Evolutionary conservation across 2,329 filamentous ascomycete species (phyloP).

Genomic region (Ophiostoma angusticollis): DNA sequence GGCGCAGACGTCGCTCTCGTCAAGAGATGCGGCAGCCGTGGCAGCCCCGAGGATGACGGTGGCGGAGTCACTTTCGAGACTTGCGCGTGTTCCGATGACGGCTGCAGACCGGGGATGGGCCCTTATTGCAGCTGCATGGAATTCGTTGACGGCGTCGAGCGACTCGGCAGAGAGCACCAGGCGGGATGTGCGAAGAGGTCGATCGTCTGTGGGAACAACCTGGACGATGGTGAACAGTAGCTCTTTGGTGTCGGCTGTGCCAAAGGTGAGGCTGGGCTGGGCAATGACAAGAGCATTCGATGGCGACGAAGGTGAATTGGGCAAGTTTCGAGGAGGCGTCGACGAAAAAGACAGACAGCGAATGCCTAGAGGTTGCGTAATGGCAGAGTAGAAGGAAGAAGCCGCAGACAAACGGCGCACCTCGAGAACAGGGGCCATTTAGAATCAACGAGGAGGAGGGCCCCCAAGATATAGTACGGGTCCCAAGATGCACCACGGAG

Average conservation of each 20-base stretch:
- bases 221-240: slow-evolving; percentile 35
- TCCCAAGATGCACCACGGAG: slow-evolving; percentile 3
- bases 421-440: slow-evolving; percentile 40
- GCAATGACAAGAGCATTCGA: slow-evolving; percentile 9
- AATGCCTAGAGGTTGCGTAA: slow-evolving; percentile 67
- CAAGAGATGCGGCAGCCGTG: background rate
- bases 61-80: slow-evolving; percentile 1
- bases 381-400: slow-evolving; percentile 70
- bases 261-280: slow-evolving; percentile 29
- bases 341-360: slow-evolving; percentile 41
- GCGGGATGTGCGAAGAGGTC: slow-evolving; percentile 29
- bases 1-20: slow-evolving; percentile 26
- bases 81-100: slow-evolving; percentile 11
- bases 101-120: slow-evolving; percentile 41
- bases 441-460: slow-evolving; percentile 2
- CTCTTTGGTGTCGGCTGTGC: slow-evolving; percentile 21
- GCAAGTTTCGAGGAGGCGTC: background rate
- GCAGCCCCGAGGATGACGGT: background rate
- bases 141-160: slow-evolving; percentile 52
- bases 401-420: slow-evolving; percentile 70
- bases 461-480: background rate
- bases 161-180: slow-evolving; percentile 58
- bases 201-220: slow-evolving; percentile 24
- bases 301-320: background rate
- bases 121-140: slow-evolving; percentile 56